phyloP scores from a whole-genome alignment of 352 stramenopile genomes.

The Phytophthora multivora region DNA sequence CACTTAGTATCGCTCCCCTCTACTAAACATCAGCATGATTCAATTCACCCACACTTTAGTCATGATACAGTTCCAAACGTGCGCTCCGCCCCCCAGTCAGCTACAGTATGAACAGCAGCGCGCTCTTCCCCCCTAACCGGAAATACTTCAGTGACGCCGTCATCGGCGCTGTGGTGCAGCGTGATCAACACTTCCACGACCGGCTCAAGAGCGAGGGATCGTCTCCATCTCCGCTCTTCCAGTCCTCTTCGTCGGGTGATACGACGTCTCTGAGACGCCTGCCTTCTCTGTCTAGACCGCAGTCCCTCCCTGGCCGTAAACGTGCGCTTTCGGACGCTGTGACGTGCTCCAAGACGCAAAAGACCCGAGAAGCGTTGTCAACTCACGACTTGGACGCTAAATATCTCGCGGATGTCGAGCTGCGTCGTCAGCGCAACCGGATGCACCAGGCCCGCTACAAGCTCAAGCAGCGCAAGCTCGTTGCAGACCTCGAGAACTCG shows the following conservation, averaged over 20 bases:
- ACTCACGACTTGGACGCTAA: background rate
- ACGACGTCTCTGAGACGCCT: background rate
- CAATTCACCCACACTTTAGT: background rate
- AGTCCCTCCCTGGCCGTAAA: background rate
- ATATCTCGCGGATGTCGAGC: background rate
- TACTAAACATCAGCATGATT: constrained; percentile 6
- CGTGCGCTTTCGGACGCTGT: background rate
- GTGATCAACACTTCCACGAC: background rate
- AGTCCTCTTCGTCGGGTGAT: background rate
- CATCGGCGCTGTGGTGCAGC: constrained; percentile 3
- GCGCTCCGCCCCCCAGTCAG: background rate
- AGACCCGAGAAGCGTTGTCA: background rate
- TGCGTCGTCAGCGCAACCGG: constrained; percentile 7
- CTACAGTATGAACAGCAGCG: constrained; percentile 5
- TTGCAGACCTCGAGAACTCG: background rate
- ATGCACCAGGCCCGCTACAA: constrained; percentile 8
- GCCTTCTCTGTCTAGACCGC: background rate
- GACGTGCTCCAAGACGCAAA: background rate
- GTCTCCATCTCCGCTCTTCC: background rate
- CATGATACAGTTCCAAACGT: background rate
- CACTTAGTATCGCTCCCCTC: background rate
- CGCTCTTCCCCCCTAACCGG: constrained; percentile 5
- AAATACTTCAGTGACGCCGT: constrained; percentile 4
- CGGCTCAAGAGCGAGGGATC: background rate
- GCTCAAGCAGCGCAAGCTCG: constrained; percentile 4